These are phyloP conservation scores for Trichoderma sp. DNA, from an alignment of 2,329 filamentous ascomycete genomes.

Conservation along the genomic window DNA sequence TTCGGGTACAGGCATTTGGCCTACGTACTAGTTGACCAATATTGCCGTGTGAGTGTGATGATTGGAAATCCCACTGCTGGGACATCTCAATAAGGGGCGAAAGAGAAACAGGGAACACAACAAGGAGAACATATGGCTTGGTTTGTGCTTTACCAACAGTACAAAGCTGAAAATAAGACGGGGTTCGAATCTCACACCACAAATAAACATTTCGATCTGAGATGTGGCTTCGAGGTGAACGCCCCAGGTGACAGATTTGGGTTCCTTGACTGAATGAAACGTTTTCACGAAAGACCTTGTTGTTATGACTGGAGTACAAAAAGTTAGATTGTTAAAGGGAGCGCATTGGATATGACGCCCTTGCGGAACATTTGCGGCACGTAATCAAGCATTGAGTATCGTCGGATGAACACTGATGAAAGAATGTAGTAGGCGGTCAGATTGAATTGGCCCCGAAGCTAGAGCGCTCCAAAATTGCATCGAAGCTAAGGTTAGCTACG, in stretches of 20 bases:
- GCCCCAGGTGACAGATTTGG: not conserved
- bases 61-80: not conserved
- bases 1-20: slow-evolving; percentile 20
- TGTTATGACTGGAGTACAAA: not conserved
- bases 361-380: not conserved
- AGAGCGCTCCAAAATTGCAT: not conserved
- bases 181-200: not conserved
- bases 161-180: not conserved
- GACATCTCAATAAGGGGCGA: not conserved
- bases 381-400: not conserved
- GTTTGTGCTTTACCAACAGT: not conserved
- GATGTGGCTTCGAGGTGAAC: not conserved
- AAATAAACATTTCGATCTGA: not conserved
- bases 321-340: not conserved
- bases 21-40: slow-evolving; percentile 5
- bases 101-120: not conserved
- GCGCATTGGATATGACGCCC: not conserved
- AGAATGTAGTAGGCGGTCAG: not conserved
- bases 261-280: not conserved
- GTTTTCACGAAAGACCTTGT: not conserved
- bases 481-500: not conserved
- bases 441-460: not conserved
- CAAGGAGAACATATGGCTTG: not conserved
- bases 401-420: not conserved
- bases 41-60: slow-evolving; percentile 7